These are phyloP conservation scores for Aspergillus cejpii DNA, from an alignment of 2,329 filamentous ascomycete genomes.

Conservation along the genomic window DNA sequence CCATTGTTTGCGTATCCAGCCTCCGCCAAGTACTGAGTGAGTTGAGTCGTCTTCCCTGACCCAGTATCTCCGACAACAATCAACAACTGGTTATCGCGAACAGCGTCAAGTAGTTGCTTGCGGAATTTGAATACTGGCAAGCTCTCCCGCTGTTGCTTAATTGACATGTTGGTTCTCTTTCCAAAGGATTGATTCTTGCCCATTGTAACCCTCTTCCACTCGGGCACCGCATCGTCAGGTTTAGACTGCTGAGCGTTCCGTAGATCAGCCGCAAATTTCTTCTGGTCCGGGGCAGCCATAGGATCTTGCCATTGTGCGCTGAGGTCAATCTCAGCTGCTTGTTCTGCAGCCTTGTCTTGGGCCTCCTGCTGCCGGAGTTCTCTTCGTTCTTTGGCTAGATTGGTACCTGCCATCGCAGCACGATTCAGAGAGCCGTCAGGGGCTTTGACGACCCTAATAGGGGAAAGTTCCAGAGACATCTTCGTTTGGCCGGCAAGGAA, in stretches of 20 bases:
- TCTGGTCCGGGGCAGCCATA: constrained; percentile 78
- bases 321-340: constrained; percentile 71
- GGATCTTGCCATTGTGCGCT: constrained; percentile 94
- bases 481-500: constrained; percentile 96
- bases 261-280: constrained; percentile 83
- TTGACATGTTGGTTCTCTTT: constrained; percentile 81
- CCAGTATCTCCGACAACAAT: constrained; percentile 97
- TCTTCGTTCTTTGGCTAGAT: constrained; percentile 79
- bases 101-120: constrained; percentile 77
- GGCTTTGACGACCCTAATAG: constrained; percentile 93
- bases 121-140: constrained; percentile 87
- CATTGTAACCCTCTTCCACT: constrained; percentile 83
- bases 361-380: constrained; percentile 84
- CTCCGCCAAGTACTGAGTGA: constrained; percentile 93
- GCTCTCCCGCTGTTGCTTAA: constrained; percentile 88
- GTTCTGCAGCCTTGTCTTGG: constrained; percentile 68
- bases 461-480: constrained; percentile 87
- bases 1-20: constrained; percentile 80
- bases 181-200: constrained; percentile 74
- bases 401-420: constrained; percentile 87
- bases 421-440: constrained; percentile 97
- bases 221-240: constrained; percentile 64
- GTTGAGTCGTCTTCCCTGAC: constrained; percentile 92
- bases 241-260: constrained; percentile 58
- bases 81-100: constrained; percentile 78